These are phyloP conservation scores for Arctium minus DNA, from an alignment of 129 eudicot genomes.

Conservation along the genomic window DNA sequence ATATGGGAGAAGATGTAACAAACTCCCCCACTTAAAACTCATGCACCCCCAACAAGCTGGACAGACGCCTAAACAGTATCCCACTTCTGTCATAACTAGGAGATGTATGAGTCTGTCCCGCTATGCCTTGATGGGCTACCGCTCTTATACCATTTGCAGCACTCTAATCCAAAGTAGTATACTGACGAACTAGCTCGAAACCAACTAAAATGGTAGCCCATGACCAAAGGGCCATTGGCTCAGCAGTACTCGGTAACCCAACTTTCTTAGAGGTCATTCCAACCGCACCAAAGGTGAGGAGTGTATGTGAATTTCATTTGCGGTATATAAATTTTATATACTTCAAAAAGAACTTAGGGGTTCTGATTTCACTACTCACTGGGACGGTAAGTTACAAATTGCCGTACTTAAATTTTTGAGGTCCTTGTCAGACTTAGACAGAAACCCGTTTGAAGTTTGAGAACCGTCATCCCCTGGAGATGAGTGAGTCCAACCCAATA, in stretches of 20 bases:
- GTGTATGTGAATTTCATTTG: background rate
- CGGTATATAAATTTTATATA: background rate
- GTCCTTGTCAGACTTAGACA: background rate
- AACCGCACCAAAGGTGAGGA: background rate
- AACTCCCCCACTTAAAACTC: background rate
- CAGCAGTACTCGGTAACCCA: background rate
- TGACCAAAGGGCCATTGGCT: background rate
- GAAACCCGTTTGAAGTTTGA: background rate
- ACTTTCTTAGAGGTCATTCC: background rate
- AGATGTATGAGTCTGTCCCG: background rate
- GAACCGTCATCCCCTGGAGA: background rate
- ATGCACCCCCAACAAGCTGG: background rate
- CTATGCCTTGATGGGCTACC: background rate
- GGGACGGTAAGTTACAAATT: background rate
- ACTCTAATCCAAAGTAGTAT: background rate
- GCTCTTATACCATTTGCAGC: background rate
- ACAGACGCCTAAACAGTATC: background rate
- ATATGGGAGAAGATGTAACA: background rate
- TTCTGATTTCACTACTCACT: background rate
- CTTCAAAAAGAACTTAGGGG: background rate
- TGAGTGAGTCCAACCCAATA: background rate
- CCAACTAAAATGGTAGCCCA: background rate
- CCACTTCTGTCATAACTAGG: background rate
- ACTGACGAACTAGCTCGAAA: background rate
- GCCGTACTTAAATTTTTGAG: background rate